Percentiles rank a stretch among this genome's conserved stretches.
Conservation (phyloP, 2,329 filamentous ascomycete genomes). For the Davidsoniella eucalypti region DNA sequence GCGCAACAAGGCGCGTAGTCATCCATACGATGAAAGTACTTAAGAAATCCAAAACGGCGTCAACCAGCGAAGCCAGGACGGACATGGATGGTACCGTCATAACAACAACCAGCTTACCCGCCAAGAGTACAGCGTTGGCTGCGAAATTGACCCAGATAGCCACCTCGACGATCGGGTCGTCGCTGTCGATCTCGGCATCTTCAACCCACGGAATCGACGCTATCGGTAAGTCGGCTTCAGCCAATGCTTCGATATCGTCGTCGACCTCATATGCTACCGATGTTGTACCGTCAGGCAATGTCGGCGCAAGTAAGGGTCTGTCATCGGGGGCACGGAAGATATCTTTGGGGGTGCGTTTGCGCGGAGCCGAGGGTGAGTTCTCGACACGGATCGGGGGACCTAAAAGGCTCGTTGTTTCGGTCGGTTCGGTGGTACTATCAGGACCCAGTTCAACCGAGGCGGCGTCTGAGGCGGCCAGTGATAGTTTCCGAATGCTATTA, state of each 20-base stretch:
- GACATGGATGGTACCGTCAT: slow-evolving; percentile 66
- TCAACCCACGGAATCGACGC: slow-evolving; percentile 54
- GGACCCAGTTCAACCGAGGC: slow-evolving; percentile 18
- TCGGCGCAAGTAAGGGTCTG: slow-evolving; percentile 28
- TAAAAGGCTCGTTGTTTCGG: slow-evolving; percentile 3
- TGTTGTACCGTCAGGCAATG: slow-evolving; percentile 11
- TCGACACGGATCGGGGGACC: slow-evolving; percentile 20
- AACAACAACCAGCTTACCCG: slow-evolving; percentile 62
- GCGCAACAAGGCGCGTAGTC: slow-evolving; percentile 53
- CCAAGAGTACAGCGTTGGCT: slow-evolving; percentile 60
- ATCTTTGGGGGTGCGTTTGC: slow-evolving; percentile 70
- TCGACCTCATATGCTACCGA: slow-evolving; percentile 27
- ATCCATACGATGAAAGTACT: slow-evolving; percentile 68
- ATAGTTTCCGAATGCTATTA: slow-evolving; percentile 18
- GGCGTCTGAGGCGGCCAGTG: background rate
- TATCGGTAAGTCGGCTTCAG: slow-evolving; percentile 25
- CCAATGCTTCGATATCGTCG: slow-evolving; percentile 26
- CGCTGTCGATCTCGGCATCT: slow-evolving; percentile 55
- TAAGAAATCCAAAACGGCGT: slow-evolving; percentile 65
- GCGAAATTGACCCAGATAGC: slow-evolving; percentile 76
- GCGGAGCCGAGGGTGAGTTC: slow-evolving; percentile 24
- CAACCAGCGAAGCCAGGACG: slow-evolving; percentile 63
- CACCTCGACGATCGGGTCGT: slow-evolving; percentile 60
- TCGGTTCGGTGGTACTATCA: slow-evolving; percentile 15
- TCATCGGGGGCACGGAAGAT: slow-evolving; percentile 62